Base-by-base conservation (phyloP, 257 asterid genomes). In the Solanum bulbocastanum region DNA sequence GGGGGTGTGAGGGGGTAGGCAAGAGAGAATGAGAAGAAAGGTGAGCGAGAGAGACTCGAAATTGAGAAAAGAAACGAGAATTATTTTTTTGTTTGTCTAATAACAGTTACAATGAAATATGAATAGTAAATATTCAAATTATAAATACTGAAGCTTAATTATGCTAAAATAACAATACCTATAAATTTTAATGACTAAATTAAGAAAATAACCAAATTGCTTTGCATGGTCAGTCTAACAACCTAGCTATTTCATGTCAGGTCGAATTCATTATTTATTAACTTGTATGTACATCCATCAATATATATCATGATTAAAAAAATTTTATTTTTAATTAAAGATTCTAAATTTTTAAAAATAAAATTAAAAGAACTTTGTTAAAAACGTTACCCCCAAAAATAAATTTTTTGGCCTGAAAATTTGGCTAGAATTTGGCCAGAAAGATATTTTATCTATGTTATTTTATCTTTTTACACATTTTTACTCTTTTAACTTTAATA, bases 321-420 rank as follows among this genome's bases (percentile, higher is more conserved):
- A 0, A 23, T 6, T 9, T 60, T 23, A 9, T 1, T 62, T 0
- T 4, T 62, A 0, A 0, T 10, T 23, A 23, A 23, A 23, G 2
- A 60, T 22, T 23, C 2, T 0, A 60, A 60, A 23, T 4, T 4
- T 58, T 16, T 52, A 52, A 56, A 56, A 52, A 2, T 5, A 49
- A 49, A 49, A 49, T 44, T 44, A 49, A 5, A 49, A 49, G 8
- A 56, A 56, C 65, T 18, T 0, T 56, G 0, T 18, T 20, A 18
- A 20, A 60, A 60, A 22, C 10, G 27, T 3, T 60, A 6, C 12
- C 13, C 6, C 69, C 0, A 20, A 56, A 56, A 7, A 56, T 56
- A 56, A 56, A 33, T 4, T 33, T 33, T 33, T 33, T 33, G 4
- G 0, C 35, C 30, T 2, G 30, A 30, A 30, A 30, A 32, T 30